Conservation (phyloP, 2,329 filamentous ascomycete genomes). For the Aaosphaeria arxii region DNA sequence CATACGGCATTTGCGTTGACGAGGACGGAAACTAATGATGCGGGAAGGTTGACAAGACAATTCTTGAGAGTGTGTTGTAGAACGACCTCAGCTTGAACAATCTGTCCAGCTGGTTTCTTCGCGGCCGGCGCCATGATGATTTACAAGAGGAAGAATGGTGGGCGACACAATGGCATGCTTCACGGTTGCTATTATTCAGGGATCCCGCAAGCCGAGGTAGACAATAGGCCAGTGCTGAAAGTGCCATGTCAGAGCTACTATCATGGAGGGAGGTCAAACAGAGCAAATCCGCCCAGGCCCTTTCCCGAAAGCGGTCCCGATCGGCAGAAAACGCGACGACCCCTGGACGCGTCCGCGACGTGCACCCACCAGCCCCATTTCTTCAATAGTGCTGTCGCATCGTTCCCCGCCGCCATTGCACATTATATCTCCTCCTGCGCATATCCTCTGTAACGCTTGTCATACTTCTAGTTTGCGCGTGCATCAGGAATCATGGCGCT, state of each 20-base stretch:
- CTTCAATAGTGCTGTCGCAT: neutral
- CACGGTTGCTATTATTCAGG: neutral
- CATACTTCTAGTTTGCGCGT: neutral
- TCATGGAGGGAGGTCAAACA: too few relatives aligned
- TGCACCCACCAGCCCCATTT: constrained; percentile 3
- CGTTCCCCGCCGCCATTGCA: neutral
- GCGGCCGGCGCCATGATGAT: constrained; percentile 27
- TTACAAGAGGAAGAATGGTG: constrained; percentile 1
- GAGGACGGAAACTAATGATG: constrained; percentile 77
- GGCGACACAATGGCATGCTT: neutral
- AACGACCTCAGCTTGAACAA: constrained; percentile 77
- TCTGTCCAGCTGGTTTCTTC: constrained; percentile 43
- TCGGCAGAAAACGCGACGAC: neutral
- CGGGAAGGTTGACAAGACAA: constrained; percentile 89
- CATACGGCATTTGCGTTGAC: constrained; percentile 87
- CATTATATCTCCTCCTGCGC: neutral
- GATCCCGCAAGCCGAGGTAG: constrained; percentile 25
- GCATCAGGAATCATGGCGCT: constrained; percentile 68
- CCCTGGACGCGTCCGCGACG: neutral
- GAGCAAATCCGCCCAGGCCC: too few relatives aligned
- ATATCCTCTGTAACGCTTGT: neutral
- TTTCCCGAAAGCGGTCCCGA: too few relatives aligned
- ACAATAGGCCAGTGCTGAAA: constrained; percentile 13
- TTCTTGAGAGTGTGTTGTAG: constrained; percentile 81
- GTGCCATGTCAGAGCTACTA: constrained; percentile 7